Evolutionary conservation across 805 yeast species (phyloP).

Genomic region (Candida awuae): DNA sequence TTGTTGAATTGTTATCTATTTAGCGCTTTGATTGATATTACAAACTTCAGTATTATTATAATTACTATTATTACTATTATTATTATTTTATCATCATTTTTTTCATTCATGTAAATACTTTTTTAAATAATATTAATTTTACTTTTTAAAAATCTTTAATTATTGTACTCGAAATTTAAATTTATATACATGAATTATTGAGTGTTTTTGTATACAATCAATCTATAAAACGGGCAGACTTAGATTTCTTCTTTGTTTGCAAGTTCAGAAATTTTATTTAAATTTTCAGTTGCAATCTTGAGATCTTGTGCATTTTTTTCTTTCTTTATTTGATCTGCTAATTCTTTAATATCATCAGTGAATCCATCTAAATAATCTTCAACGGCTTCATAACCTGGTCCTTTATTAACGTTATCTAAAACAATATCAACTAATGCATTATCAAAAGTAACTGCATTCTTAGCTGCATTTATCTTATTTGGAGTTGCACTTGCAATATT

Average conservation of each 20-base stretch:
- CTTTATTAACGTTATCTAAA: constrained; percentile 25
- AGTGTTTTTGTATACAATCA: neutral
- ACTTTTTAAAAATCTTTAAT: neutral
- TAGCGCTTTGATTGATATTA: no score
- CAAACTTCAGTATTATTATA: no score
- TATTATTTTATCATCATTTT: no score
- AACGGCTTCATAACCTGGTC: constrained; percentile 27
- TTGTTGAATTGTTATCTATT: no score
- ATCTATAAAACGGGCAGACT: neutral
- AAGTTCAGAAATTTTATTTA: constrained; percentile 17
- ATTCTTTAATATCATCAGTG: constrained; percentile 18
- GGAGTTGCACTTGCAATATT: constrained; percentile 15
- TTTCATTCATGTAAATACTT: neutral
- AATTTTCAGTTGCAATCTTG: constrained; percentile 21
- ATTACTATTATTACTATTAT: no score
- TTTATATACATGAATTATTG: neutral
- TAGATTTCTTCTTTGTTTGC: neutral
- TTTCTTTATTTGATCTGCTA: constrained; percentile 20
- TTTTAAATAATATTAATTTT: no score
- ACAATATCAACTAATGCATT: constrained; percentile 23
- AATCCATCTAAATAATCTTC: constrained; percentile 26
- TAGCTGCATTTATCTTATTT: constrained; percentile 18
- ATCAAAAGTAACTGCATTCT: constrained; percentile 20
- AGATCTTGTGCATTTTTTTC: constrained; percentile 17
- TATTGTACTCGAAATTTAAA: no score